Evolutionary conservation across 2,329 filamentous ascomycete genomes (phyloP).

Genomic region (Fusarium papillatum): DNA sequence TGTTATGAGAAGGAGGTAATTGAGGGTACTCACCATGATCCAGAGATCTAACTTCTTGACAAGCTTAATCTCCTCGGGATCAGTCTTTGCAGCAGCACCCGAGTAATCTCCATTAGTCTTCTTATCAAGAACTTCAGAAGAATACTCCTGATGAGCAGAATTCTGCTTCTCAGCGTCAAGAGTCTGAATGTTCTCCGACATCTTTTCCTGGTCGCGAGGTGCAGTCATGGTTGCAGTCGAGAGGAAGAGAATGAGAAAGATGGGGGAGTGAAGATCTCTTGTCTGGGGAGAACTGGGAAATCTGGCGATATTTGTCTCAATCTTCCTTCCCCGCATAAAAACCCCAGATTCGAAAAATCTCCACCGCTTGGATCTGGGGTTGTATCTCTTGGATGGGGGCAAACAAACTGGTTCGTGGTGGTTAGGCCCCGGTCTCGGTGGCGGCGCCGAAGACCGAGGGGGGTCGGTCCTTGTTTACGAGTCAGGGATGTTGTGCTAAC

Average conservation of each 20-base stretch:
- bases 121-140: constrained; percentile 34
- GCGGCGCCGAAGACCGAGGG: constrained; percentile 31
- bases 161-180: constrained; percentile 36
- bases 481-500: background rate
- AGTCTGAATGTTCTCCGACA: constrained; percentile 6
- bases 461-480: background rate
- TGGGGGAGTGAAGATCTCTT: background rate
- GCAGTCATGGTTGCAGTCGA: constrained; percentile 19
- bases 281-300: constrained; percentile 3
- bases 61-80: constrained; percentile 16
- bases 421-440: constrained; percentile 23
- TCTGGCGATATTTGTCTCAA: constrained; percentile 32
- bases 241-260: background rate
- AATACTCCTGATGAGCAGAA: constrained; percentile 33
- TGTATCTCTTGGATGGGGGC: constrained; percentile 7
- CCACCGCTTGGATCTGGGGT: too few species aligned
- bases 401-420: constrained; percentile 6
- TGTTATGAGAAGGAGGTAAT: too few species aligned
- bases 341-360: too few species aligned
- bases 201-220: constrained; percentile 17
- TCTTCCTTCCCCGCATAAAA: constrained; percentile 27
- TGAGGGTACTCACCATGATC: constrained; percentile 24
- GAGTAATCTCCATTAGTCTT: constrained; percentile 36
- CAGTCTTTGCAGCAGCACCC: constrained; percentile 21
- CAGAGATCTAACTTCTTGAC: constrained; percentile 19